Conservation (phyloP, 2,329 filamentous ascomycete genomes). For the Canariomyces notabilis region DNA sequence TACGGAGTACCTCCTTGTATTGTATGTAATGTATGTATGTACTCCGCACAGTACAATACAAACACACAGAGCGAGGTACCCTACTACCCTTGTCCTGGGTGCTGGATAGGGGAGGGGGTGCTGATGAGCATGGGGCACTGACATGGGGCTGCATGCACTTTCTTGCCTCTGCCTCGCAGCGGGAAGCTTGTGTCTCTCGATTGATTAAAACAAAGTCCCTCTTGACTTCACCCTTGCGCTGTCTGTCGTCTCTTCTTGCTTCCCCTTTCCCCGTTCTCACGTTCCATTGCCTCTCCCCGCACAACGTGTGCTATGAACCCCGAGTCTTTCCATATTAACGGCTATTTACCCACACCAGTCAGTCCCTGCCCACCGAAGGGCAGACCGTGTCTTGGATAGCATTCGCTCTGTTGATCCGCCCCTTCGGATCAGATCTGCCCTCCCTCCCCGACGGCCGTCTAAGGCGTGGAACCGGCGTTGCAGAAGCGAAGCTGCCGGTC, state of each 20-base stretch:
- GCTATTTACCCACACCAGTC: conserved; percentile 39
- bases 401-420: conserved; percentile 10
- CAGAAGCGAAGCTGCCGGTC: conserved; percentile 5
- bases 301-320: conserved; percentile 31
- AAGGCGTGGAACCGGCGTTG: conserved; percentile 2
- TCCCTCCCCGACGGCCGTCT: background rate
- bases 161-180: conserved; percentile 7
- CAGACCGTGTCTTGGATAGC: conserved; percentile 29
- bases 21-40: too few species aligned
- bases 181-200: conserved; percentile 15
- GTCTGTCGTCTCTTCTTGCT: conserved; percentile 8
- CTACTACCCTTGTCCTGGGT: conserved; percentile 13
- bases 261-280: conserved; percentile 31
- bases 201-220: conserved; percentile 24
- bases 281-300: conserved; percentile 28
- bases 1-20: too few species aligned
- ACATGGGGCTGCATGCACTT: conserved; percentile 14
- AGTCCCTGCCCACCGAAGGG: conserved; percentile 26
- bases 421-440: conserved; percentile 5
- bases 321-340: conserved; percentile 38
- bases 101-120: conserved; percentile 8
- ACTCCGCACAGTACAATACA: too few species aligned
- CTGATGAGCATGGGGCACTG: conserved; percentile 8
- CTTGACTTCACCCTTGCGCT: conserved; percentile 12
- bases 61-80: too few species aligned